Evolutionary conservation across 257 asterid species (phyloP).

Genomic region (Solanum commersonii): DNA sequence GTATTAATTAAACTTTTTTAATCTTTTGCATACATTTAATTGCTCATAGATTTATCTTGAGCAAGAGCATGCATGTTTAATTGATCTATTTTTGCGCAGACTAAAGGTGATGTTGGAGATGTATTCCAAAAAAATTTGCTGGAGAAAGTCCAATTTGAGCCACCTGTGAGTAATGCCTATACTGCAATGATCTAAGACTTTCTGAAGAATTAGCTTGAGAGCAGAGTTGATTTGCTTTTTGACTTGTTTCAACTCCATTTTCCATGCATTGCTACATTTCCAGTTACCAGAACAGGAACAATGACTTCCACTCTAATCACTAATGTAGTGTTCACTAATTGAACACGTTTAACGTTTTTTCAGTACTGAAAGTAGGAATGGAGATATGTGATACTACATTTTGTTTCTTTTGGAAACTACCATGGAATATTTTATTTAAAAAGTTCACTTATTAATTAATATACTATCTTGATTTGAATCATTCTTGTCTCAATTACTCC

Average conservation of each 20-base stretch:
- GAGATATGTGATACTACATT: background rate
- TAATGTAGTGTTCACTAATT: background rate
- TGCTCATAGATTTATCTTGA: background rate
- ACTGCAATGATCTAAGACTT: background rate
- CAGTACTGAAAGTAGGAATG: background rate
- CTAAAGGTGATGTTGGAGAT: constrained; percentile 35
- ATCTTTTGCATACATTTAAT: background rate
- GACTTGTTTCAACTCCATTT: background rate
- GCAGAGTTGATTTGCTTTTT: background rate
- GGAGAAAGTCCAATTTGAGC: constrained; percentile 40
- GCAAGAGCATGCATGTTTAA: background rate
- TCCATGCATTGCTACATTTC: background rate
- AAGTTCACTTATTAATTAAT: background rate
- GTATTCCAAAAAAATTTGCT: constrained; percentile 27
- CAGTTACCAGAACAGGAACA: background rate
- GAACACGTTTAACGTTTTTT: background rate
- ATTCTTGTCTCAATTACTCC: background rate
- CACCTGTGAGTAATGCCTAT: constrained; percentile 42
- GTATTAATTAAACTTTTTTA: background rate
- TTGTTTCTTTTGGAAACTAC: background rate
- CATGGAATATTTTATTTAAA: background rate
- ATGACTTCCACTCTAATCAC: background rate
- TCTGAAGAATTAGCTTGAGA: background rate
- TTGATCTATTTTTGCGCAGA: constrained; percentile 29
- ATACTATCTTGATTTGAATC: background rate